Conservation (phyloP, 2,329 filamentous ascomycete genomes). For the Akanthomyces uredinophilus region DNA sequence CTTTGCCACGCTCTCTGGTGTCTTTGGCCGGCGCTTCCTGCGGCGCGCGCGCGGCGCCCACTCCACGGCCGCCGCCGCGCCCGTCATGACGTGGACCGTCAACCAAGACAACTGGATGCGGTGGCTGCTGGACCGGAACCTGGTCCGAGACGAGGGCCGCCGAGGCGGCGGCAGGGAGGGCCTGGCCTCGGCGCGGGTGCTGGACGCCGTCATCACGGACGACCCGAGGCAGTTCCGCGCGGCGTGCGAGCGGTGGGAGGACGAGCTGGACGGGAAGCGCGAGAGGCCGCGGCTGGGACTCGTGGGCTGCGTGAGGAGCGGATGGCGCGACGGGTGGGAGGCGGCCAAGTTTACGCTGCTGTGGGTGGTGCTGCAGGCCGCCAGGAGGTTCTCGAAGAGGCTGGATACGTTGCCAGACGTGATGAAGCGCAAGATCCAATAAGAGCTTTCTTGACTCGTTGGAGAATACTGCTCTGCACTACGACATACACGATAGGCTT, state of each 20-base stretch:
- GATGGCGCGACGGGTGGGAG: neutral
- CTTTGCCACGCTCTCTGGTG: conserved; percentile 62
- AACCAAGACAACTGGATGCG: conserved; percentile 75
- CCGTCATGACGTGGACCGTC: conserved; percentile 78
- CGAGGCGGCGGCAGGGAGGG: too few species aligned
- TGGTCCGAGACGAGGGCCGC: conserved; percentile 25
- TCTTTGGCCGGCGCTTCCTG: conserved; percentile 62
- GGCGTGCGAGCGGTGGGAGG: conserved; percentile 43
- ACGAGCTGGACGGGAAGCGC: conserved; percentile 28
- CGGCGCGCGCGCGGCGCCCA: conserved; percentile 49
- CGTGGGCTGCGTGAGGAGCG: conserved; percentile 15
- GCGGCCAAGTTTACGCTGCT: conserved; percentile 11
- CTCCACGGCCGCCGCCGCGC: conserved; percentile 23
- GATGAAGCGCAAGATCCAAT: neutral
- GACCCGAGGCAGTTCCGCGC: conserved; percentile 65
- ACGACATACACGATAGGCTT: too few species aligned
- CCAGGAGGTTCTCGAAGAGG: neutral
- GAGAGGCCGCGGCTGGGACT: conserved; percentile 12
- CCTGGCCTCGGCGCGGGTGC: conserved; percentile 18
- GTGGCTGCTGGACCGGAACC: conserved; percentile 59
- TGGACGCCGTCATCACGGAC: conserved; percentile 85
- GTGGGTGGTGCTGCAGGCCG: conserved; percentile 16
- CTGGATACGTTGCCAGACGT: conserved; percentile 4
- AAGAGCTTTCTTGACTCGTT: neutral
- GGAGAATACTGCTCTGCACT: too few species aligned